Evolutionary conservation across 2,329 filamentous ascomycete genomes (phyloP), one percentile per base, ranked within the genome.

Genomic region (Penicillium sp.): DNA sequence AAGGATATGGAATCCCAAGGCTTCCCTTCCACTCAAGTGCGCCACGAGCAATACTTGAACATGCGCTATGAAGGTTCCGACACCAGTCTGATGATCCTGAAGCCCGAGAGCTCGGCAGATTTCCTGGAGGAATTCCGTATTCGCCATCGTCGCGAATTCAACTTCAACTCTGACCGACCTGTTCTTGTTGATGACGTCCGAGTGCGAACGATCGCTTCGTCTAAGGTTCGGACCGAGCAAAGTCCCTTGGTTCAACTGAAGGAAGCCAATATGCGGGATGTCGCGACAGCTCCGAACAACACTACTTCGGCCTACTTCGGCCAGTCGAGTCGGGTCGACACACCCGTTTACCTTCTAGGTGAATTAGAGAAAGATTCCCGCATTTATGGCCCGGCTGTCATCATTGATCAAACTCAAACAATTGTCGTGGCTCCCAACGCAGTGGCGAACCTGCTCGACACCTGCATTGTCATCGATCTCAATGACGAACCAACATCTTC

Each of bases 101-200:
- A 74, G 88, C 90, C 5, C 79, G 86, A 86, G 4, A 83, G 87
- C 53, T 93, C 89, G 84, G 92, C 88, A 85, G 88, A 88, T 2
- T 97, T 93, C 73, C 88, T 87, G 2, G 84, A 87, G 60, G 90
- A 90, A 0, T 97, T 97, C 70, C 81, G 93, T 38, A 86, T 87
- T 65, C 90, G 95, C 63, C 93, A 97, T 71, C 87, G 90, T 48
- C 90, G 93, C 67, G 92, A 97, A 68, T 97, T 97, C 70, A 91
- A 91, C 0, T 97, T 97, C 70, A 94, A 90, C 0, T 86, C 85
- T 15, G 90, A 95, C 52, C 82, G 92, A 50, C 88, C 95, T 54
- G 89, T 96, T 47, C 89, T 96, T 36, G 84, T 97, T 2, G 92
- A 96, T 59, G 92, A 96, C 70, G 89, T 97, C 4, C 86, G 92